A percentile compares a stretch with the other conserved stretches of the same genome.
These are phyloP conservation scores for Daphne laureola DNA, from an alignment of 441 rosid species.

Conservation along the genomic window DNA sequence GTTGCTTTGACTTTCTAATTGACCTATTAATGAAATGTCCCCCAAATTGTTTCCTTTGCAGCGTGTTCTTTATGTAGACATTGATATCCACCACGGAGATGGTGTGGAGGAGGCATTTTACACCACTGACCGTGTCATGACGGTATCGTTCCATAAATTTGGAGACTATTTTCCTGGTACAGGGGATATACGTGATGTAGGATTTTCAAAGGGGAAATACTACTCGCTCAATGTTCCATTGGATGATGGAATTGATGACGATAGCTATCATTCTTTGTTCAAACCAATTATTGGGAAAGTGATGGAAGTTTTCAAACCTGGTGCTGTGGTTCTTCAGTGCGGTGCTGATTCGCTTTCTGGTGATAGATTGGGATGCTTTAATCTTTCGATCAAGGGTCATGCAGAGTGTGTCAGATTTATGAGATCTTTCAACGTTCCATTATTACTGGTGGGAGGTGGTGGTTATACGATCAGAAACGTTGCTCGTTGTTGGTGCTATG, in stretches of 20 bases:
- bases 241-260: conserved; percentile 66
- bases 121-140: conserved; percentile 64
- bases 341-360: conserved; percentile 69
- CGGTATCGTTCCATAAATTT: conserved; percentile 64
- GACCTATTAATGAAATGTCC: too few relatives aligned
- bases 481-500: conserved; percentile 78
- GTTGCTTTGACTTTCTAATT: too few relatives aligned
- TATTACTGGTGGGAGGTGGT: conserved; percentile 61
- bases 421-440: conserved; percentile 68
- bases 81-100: conserved; percentile 67
- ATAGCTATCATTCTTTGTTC: conserved; percentile 58
- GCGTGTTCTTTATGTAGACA: conserved; percentile 68
- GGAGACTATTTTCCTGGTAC: conserved; percentile 69
- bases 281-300: conserved; percentile 61
- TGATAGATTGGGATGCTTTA: conserved; percentile 61
- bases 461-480: conserved; percentile 67
- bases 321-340: conserved; percentile 60
- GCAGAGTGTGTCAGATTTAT: conserved; percentile 63
- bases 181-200: conserved; percentile 51
- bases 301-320: conserved; percentile 57
- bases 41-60: conserved; percentile 13
- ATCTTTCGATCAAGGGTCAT: conserved; percentile 63
- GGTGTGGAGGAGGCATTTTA: conserved; percentile 68
- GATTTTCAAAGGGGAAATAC: conserved; percentile 48
- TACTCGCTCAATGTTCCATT: conserved; percentile 65